These are phyloP conservation scores for Mycena pura DNA, from an alignment of 768 basidiomycete genomes.

Conservation along the genomic window DNA sequence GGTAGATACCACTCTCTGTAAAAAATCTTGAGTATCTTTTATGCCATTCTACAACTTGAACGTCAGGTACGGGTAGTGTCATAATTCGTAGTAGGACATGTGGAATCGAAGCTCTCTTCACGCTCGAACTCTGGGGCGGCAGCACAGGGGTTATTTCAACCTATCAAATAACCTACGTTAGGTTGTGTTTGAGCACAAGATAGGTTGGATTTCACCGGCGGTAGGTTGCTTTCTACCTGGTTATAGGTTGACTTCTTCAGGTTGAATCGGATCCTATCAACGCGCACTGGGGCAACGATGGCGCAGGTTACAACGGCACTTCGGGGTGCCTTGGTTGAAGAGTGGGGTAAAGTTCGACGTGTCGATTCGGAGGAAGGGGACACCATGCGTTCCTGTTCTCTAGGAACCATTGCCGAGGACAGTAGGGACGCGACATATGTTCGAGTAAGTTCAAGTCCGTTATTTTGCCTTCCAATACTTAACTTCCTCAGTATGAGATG, in stretches of 20 bases:
- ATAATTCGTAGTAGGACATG: too few relatives aligned
- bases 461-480: neutral
- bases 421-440: constrained; percentile 41
- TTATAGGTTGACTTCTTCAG: neutral
- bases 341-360: constrained; percentile 39
- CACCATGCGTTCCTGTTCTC: constrained; percentile 27
- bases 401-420: constrained; percentile 30
- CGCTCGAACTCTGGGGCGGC: neutral
- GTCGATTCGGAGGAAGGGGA: constrained; percentile 40
- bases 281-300: constrained; percentile 17
- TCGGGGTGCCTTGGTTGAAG: constrained; percentile 15
- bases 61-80: too few relatives aligned
- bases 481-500: constrained; percentile 37
- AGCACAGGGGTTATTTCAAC: neutral
- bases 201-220: neutral
- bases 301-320: constrained; percentile 18
- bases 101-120: too few relatives aligned
- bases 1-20: too few relatives aligned
- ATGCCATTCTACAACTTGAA: too few relatives aligned
- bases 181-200: neutral
- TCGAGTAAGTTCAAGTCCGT: constrained; percentile 36
- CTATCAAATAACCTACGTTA: neutral
- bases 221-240: neutral
- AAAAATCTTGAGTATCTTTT: too few relatives aligned
- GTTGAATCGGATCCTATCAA: constrained; percentile 17